phyloP scores from a whole-genome alignment of 306 rosid species.

The Gleditsia sinensis region DNA sequence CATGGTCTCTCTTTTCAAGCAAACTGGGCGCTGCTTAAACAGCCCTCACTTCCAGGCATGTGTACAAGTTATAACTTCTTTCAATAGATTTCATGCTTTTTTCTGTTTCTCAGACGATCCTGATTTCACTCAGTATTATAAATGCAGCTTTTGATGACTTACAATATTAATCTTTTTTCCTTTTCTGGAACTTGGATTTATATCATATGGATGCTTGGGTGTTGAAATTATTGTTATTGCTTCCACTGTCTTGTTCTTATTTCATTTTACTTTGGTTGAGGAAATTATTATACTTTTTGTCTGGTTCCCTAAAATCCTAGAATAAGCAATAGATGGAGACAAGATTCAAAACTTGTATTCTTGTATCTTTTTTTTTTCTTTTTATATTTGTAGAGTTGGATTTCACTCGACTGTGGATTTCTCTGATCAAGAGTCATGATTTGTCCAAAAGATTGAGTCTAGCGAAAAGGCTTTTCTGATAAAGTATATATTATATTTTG shows the following conservation, averaged over 20 bases:
- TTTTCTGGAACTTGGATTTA: neutral
- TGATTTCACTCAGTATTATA: neutral
- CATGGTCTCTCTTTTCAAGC: slow-evolving; percentile 58
- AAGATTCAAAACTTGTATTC: neutral
- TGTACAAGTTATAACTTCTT: neutral
- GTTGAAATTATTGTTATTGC: slow-evolving; percentile 11
- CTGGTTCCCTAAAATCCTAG: neutral
- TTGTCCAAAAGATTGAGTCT: neutral
- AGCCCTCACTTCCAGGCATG: slow-evolving; percentile 77
- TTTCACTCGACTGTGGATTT: neutral
- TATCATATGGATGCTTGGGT: slow-evolving; percentile 22
- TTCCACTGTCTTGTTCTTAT: neutral
- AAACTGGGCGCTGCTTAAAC: slow-evolving; percentile 68
- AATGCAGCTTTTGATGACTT: neutral
- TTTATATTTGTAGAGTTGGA: too few species aligned
- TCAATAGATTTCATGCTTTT: neutral
- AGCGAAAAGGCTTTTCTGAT: too few species aligned
- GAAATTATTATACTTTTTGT: neutral
- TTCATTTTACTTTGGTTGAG: neutral
- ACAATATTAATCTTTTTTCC: neutral
- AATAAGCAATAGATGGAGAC: neutral
- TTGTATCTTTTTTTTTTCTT: neutral
- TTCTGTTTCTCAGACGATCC: neutral
- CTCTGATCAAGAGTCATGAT: neutral
- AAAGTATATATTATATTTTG: too few species aligned